These are phyloP conservation scores for Manihot esculenta DNA, from an alignment of 441 rosid species.

Conservation along the genomic window DNA sequence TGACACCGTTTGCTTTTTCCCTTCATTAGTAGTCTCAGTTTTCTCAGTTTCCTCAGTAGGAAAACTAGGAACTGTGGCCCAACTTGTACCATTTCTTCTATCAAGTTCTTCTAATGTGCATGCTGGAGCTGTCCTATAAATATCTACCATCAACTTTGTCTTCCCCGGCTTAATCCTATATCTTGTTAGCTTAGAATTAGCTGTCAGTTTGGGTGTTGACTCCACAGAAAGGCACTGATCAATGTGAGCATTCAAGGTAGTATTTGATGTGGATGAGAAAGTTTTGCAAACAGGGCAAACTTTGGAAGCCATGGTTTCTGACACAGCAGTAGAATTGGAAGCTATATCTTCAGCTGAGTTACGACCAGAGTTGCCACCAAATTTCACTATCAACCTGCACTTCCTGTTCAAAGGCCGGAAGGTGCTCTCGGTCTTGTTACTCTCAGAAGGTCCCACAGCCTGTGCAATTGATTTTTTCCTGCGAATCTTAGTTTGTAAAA, in stretches of 20 bases:
- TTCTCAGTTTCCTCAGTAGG: conserved; percentile 45
- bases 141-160: conserved; percentile 69
- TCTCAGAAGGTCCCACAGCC: conserved; percentile 33
- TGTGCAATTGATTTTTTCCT: conserved; percentile 36
- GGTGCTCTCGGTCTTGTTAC: conserved; percentile 37
- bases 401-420: conserved; percentile 50
- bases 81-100: conserved; percentile 77
- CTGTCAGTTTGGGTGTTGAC: conserved; percentile 58
- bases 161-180: conserved; percentile 76
- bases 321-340: conserved; percentile 48
- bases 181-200: conserved; percentile 58
- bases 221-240: conserved; percentile 92
- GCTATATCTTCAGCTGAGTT: conserved; percentile 65
- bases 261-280: conserved; percentile 93
- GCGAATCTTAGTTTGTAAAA: conserved; percentile 28
- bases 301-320: conserved; percentile 87
- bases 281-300: conserved; percentile 99
- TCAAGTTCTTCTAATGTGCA: conserved; percentile 95
- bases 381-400: conserved; percentile 72
- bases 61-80: conserved; percentile 59
- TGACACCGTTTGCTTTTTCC: conserved; percentile 41
- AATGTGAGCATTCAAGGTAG: conserved; percentile 97
- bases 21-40: conserved; percentile 39
- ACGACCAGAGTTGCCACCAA: conserved; percentile 58
- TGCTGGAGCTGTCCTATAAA: conserved; percentile 56